These are phyloP conservation scores for Lathyrus aphaca DNA, from an alignment of 306 rosid genomes.

Conservation along the genomic window DNA sequence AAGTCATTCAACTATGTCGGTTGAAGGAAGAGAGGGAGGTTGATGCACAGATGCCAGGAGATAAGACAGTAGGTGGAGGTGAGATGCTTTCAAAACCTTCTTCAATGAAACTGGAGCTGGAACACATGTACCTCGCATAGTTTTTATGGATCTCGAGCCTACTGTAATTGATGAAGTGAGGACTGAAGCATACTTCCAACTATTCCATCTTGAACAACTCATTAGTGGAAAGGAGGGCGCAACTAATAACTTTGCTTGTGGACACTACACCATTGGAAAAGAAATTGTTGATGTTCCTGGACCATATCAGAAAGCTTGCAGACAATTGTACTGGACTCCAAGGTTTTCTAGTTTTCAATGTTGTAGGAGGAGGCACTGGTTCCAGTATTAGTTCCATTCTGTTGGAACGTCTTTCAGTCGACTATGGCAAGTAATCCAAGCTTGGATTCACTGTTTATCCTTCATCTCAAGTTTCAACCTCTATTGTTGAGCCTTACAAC, in stretches of 20 bases:
- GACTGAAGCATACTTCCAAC: conserved; percentile 61
- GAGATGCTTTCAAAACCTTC: conserved; percentile 89
- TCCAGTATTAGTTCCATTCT: conserved; percentile 84
- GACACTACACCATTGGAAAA: conserved; percentile 87
- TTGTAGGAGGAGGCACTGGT: conserved; percentile 87
- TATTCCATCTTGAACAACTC: conserved; percentile 85
- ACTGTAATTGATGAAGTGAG: conserved; percentile 74
- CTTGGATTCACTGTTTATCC: conserved; percentile 86
- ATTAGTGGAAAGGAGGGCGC: conserved; percentile 90
- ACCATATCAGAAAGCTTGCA: conserved; percentile 78
- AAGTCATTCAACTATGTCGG: too few species aligned
- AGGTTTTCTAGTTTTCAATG: conserved; percentile 81
- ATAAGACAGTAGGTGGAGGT: conserved; percentile 55
- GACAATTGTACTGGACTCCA: conserved; percentile 91
- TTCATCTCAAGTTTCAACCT: conserved; percentile 88
- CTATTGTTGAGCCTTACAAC: conserved; percentile 92
- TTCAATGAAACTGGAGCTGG: conserved; percentile 90
- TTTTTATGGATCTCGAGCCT: conserved; percentile 85
- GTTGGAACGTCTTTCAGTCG: conserved; percentile 74
- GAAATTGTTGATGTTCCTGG: conserved; percentile 89
- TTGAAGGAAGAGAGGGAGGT: too few species aligned
- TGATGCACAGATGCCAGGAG: conserved; percentile 83
- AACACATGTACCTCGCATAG: conserved; percentile 80
- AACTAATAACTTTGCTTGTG: conserved; percentile 87
- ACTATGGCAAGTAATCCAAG: conserved; percentile 59